Percentiles rank a stretch among this genome's conserved stretches.
These are phyloP conservation scores for Tulasnella sp. DNA, from an alignment of 768 basidiomycete genomes.

Conservation along the genomic window DNA sequence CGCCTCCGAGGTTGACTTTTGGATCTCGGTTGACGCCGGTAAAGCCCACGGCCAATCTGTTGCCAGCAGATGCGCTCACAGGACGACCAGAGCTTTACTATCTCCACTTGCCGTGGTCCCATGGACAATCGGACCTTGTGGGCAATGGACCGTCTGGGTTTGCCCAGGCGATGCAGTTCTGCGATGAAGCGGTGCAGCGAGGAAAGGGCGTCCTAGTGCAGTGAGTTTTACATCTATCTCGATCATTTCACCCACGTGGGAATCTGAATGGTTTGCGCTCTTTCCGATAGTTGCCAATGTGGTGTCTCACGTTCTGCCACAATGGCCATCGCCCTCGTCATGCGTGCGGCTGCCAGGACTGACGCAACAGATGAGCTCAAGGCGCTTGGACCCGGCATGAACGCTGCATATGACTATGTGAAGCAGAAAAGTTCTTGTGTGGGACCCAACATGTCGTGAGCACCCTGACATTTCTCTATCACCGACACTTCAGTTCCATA, in stretches of 20 bases:
- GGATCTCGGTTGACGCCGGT: conserved; percentile 19
- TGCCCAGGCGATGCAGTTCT: conserved; percentile 66
- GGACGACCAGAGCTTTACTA: conserved; percentile 77
- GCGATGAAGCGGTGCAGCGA: conserved; percentile 62
- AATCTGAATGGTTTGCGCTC: conserved; percentile 17
- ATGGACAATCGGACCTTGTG: conserved; percentile 86
- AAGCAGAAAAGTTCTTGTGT: conserved; percentile 81
- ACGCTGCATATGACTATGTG: conserved; percentile 79
- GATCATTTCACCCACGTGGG: conserved; percentile 14
- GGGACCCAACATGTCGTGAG: conserved; percentile 92
- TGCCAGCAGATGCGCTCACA: conserved; percentile 51
- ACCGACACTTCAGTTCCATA: conserved; percentile 19
- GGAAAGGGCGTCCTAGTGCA: conserved; percentile 76
- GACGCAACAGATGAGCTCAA: conserved; percentile 64
- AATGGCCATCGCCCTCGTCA: conserved; percentile 79
- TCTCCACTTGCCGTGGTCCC: conserved; percentile 84
- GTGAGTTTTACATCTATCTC: conserved; percentile 37
- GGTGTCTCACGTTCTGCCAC: conserved; percentile 89
- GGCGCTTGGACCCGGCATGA: conserved; percentile 47
- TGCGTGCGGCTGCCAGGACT: conserved; percentile 76
- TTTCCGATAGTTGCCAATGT: conserved; percentile 67
- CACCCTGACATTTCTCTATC: conserved; percentile 23
- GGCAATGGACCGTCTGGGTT: conserved; percentile 56
- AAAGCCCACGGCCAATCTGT: conserved; percentile 34
- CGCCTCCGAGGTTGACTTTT: conserved; percentile 24